Evolutionary conservation across 768 basidiomycete genomes (phyloP), one percentile per base, ranked within the genome.

Genomic region (Boletus tomentosulus): DNA sequence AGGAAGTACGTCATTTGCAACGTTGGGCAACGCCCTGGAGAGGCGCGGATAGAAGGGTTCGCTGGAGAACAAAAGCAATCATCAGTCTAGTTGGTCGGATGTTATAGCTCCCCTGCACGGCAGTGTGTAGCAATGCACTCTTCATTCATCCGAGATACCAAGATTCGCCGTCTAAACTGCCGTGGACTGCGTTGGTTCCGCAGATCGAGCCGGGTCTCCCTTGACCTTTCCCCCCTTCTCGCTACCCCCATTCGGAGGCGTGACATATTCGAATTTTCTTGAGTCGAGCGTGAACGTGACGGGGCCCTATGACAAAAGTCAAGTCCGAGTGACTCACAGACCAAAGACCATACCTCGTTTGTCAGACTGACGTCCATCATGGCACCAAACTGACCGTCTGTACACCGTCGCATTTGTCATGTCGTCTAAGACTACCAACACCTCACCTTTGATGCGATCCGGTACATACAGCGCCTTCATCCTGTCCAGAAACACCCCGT

Each of bases 371-470:
- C 91, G 53, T 85, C 81, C 94, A 98, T 98, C 94, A 96, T 96
- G 5, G 93, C 94, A 31, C 93, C 93, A 66, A 98, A 97, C 60
- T 76, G 78, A n/a, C 94, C 94, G 68, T 98, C 94, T 95, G 56
- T 35, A 11, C 25, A 12, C 3, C 0, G 22, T 24, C 28, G 50
- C 53, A 53, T 56, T 7, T 31, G 8, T 44, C 34, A 10, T 25
- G 2, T 24, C 31, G n/a, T 25, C 30, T 27, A 24, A 31, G 1
- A 48, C 35, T 15, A 8, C 16, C 13, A 31, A 25, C 31, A 15
- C 28, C 28, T 33, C 46, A 89, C 93, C 93, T 78, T 90, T 78
- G 59, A 97, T 85, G 69, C 84, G 91, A 46, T 85, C 83, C 7
- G 86, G 71, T 57, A 81, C 77, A 70, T 97, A 95, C 25, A 78